Evolutionary conservation across 345 rosid species (phyloP).

Genomic region (Syzygium jambos): DNA sequence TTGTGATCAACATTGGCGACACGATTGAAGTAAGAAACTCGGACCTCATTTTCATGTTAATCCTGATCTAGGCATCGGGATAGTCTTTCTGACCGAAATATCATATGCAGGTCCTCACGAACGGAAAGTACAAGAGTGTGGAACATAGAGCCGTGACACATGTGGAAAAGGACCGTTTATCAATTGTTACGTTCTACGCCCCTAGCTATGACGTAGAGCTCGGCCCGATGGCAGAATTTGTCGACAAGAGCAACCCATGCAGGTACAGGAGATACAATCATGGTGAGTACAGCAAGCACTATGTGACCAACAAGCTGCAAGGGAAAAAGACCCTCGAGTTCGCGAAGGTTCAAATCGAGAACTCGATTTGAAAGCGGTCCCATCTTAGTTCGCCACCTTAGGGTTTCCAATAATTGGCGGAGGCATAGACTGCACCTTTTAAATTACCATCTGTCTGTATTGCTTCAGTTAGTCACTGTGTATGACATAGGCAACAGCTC

Average conservation of each 20-base stretch:
- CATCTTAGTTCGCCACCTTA: neutral
- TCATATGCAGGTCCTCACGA: conserved; percentile 59
- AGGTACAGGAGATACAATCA: conserved; percentile 78
- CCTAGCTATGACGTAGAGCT: conserved; percentile 84
- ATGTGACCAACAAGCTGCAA: conserved; percentile 69
- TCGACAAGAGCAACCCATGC: conserved; percentile 74
- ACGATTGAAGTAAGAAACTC: conserved; percentile 48
- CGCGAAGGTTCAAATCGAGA: conserved; percentile 38
- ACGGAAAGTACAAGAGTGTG: conserved; percentile 92
- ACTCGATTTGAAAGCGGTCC: neutral
- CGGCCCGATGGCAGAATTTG: conserved; percentile 68
- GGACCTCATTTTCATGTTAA: neutral
- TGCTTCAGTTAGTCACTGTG: neutral
- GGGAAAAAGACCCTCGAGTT: conserved; percentile 89
- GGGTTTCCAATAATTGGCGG: neutral
- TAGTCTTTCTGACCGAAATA: neutral
- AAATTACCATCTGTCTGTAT: neutral
- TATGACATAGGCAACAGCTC: neutral
- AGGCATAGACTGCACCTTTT: neutral
- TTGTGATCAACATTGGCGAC: conserved; percentile 91
- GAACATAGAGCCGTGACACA: conserved; percentile 92
- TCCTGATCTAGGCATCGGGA: neutral
- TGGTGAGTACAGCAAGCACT: conserved; percentile 89
- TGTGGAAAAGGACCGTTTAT: conserved; percentile 62
- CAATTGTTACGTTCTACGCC: conserved; percentile 92